Conservation (phyloP, 1,284 basidiomycete species). For the Boletus sp. region DNA sequence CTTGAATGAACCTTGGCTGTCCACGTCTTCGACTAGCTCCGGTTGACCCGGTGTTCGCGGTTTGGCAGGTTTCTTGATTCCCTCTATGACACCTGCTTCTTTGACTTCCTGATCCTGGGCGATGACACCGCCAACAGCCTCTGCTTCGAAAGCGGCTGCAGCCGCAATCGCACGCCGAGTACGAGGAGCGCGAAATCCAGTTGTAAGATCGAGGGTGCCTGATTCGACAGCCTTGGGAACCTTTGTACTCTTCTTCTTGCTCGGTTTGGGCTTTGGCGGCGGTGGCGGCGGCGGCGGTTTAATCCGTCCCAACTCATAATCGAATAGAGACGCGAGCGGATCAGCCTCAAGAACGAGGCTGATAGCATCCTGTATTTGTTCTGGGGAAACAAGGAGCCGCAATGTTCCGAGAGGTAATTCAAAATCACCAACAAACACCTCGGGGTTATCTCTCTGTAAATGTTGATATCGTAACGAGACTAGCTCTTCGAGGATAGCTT, state of each 20-base stretch:
- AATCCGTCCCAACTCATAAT: slow-evolving; percentile 62
- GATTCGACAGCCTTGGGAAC: slow-evolving; percentile 39
- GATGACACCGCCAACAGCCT: slow-evolving; percentile 29
- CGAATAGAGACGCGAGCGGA: slow-evolving; percentile 70
- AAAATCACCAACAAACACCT: slow-evolving; percentile 59
- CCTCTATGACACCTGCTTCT: slow-evolving; percentile 23
- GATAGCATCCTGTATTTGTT: slow-evolving; percentile 54
- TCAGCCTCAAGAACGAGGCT: slow-evolving; percentile 58
- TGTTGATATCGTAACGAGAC: slow-evolving; percentile 37
- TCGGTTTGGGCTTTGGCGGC: slow-evolving; percentile 40
- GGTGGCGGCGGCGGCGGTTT: slow-evolving; percentile 59
- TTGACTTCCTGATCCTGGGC: slow-evolving; percentile 12
- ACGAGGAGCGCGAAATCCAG: slow-evolving; percentile 52
- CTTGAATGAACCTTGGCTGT: slow-evolving; percentile 74
- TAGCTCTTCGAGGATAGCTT: slow-evolving; percentile 65
- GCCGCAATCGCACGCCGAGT: slow-evolving; percentile 49
- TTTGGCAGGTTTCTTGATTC: slow-evolving; percentile 24
- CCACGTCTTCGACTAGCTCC: slow-evolving; percentile 66
- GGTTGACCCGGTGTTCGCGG: slow-evolving; percentile 35
- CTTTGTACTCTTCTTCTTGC: slow-evolving; percentile 42
- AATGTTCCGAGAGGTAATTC: slow-evolving; percentile 67
- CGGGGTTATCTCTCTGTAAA: slow-evolving; percentile 4
- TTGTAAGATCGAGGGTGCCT: slow-evolving; percentile 27
- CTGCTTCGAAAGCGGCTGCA: slow-evolving; percentile 48
- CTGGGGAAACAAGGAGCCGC: slow-evolving; percentile 55